Conservation (phyloP, 805 yeast species). For the Ogataea salicorniae region DNA sequence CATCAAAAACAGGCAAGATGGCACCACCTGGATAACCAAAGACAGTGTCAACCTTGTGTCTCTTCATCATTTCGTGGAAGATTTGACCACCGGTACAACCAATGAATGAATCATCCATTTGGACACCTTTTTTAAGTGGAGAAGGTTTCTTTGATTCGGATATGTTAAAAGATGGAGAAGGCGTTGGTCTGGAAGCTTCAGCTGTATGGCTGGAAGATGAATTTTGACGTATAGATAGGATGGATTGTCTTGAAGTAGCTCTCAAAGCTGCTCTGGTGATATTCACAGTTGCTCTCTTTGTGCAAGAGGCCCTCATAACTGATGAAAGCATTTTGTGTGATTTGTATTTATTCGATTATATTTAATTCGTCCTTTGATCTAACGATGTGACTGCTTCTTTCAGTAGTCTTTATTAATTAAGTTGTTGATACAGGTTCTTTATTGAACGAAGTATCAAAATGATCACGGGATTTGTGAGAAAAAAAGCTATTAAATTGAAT, state of each 20-base stretch:
- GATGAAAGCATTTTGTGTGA: constrained; percentile 2
- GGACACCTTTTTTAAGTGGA: constrained; percentile 7
- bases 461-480: no score
- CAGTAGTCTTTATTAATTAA: no score
- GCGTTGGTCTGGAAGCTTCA: constrained; percentile 27
- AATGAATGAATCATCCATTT: constrained; percentile 80
- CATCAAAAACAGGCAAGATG: constrained; percentile 94
- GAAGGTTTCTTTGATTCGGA: constrained; percentile 18
- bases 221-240: constrained; percentile 12
- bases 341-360: neutral
- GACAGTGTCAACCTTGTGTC: constrained; percentile 92
- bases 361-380: constrained; percentile 16
- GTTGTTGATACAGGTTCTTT: no score
- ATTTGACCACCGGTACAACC: constrained; percentile 98
- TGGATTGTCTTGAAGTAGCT: neutral
- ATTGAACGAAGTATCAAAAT: no score
- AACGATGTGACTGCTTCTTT: neutral
- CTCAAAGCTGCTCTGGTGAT: constrained; percentile 1
- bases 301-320: constrained; percentile 7
- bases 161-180: constrained; percentile 49
- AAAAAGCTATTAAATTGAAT: no score
- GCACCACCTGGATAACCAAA: constrained; percentile 99
- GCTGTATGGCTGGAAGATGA: constrained; percentile 17
- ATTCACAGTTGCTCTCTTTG: constrained; percentile 2
- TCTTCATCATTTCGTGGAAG: constrained; percentile 97